Evolutionary conservation across 352 stramenopile genomes (phyloP).

Genomic region (Peronospora farinosa): DNA sequence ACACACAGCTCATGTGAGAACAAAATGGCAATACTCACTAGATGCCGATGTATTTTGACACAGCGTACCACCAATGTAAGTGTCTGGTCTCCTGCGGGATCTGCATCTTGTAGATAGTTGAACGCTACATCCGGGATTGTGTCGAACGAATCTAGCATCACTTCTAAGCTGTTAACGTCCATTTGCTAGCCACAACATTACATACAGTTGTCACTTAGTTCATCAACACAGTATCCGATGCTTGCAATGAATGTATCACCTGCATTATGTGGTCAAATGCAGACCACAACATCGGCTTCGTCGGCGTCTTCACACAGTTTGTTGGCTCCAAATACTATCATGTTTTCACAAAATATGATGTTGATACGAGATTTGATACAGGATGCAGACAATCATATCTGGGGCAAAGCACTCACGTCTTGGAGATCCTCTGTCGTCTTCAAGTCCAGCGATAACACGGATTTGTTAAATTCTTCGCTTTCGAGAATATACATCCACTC

Average conservation of each 20-base stretch:
- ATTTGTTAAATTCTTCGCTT: constrained; percentile 66
- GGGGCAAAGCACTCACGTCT: constrained; percentile 33
- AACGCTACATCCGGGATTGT: constrained; percentile 84
- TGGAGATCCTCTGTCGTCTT: constrained; percentile 61
- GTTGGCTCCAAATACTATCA: constrained; percentile 59
- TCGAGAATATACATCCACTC: constrained; percentile 87
- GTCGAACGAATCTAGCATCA: constrained; percentile 79
- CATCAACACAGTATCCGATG: background rate
- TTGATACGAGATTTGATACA: background rate
- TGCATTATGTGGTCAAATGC: constrained; percentile 81
- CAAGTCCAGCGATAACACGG: constrained; percentile 61
- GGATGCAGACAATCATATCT: background rate
- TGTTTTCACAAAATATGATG: constrained; percentile 1
- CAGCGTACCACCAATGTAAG: constrained; percentile 67
- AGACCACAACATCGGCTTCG: constrained; percentile 69
- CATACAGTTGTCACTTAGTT: constrained; percentile 4
- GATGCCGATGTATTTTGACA: background rate
- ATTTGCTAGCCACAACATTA: constrained; percentile 45
- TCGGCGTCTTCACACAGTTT: constrained; percentile 80
- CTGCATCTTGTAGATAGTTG: constrained; percentile 74
- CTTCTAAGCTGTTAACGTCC: constrained; percentile 70
- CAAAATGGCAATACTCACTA: background rate
- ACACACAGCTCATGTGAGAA: constrained; percentile 3
- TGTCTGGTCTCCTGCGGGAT: constrained; percentile 57
- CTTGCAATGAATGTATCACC: constrained; percentile 25